Evolutionary conservation across 106 monocot species (phyloP).

Genomic region (Allium cepa): DNA sequence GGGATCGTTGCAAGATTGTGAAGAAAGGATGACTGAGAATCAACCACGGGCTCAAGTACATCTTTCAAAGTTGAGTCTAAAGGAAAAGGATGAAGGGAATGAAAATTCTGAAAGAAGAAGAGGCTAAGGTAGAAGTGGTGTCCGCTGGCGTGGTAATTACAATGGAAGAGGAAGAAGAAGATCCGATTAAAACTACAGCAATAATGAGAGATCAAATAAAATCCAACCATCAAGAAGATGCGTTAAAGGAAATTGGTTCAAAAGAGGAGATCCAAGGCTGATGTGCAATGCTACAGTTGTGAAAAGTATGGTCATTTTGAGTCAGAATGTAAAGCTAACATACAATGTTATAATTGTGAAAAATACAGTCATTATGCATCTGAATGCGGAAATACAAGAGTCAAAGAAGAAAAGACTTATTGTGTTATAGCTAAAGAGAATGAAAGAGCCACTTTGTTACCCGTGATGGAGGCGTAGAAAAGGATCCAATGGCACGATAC

Average conservation of each 20-base stretch:
- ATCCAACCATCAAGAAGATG: background rate
- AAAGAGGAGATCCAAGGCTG: background rate
- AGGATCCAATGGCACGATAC: background rate
- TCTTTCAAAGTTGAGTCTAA: background rate
- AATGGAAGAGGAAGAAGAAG: no score
- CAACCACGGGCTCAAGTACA: background rate
- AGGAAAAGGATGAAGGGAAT: background rate
- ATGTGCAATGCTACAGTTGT: constrained; percentile 10
- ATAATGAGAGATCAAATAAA: background rate
- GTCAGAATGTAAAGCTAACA: background rate
- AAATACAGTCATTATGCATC: no score
- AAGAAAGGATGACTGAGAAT: background rate
- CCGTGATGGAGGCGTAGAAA: background rate
- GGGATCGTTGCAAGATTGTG: constrained; percentile 6
- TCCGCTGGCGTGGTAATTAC: no score
- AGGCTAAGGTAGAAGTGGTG: background rate
- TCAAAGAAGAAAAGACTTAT: no score
- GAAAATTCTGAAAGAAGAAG: background rate
- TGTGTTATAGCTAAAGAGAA: background rate
- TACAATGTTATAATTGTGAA: no score
- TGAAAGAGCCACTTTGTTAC: background rate
- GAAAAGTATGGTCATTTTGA: constrained; percentile 4
- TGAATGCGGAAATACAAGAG: no score
- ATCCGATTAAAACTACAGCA: no score
- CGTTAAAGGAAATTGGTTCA: no score